A percentile compares a stretch with the other conserved stretches of the same genome.
Evolutionary conservation across 441 rosid species (phyloP).

Genomic region (Adansonia madagascariensis): DNA sequence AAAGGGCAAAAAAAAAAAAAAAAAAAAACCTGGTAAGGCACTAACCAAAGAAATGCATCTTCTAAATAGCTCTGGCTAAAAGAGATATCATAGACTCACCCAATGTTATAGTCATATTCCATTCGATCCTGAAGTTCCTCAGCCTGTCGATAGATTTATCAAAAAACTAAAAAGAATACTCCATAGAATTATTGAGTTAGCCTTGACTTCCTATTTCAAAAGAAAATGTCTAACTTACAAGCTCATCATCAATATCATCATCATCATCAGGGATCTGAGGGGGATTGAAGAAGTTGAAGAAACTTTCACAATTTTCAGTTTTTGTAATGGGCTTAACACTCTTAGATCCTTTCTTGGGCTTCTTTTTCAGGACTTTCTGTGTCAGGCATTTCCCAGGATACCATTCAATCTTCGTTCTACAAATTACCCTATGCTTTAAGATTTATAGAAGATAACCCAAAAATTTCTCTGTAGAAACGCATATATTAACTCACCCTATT

Average conservation of each 20-base stretch:
- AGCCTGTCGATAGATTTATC: slow-evolving; percentile 41
- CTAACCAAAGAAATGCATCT: not conserved
- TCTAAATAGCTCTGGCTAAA: not conserved
- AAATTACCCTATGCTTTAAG: slow-evolving; percentile 16
- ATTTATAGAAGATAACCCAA: not conserved
- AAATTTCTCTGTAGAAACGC: not conserved
- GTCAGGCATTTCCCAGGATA: too few relatives aligned
- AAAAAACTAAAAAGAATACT: slow-evolving; percentile 10
- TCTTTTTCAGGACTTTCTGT: too few relatives aligned
- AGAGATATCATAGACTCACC: slow-evolving; percentile 39
- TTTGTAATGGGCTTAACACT: too few relatives aligned
- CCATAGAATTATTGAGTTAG: slow-evolving; percentile 27
- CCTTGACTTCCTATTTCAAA: slow-evolving; percentile 53
- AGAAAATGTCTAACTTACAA: slow-evolving; percentile 44
- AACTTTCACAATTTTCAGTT: too few relatives aligned
- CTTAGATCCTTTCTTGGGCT: too few relatives aligned
- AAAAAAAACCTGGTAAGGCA: not conserved
- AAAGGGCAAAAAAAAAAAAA: too few relatives aligned
- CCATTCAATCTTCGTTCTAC: slow-evolving; percentile 40
- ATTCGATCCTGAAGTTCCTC: slow-evolving; percentile 71
- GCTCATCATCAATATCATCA: slow-evolving; percentile 79
- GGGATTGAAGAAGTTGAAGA: slow-evolving; percentile 85
- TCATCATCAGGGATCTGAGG: slow-evolving; percentile 86
- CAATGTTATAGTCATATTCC: slow-evolving; percentile 89
- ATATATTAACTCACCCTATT: slow-evolving; percentile 52